These are phyloP conservation scores for Sechiopsis laciniata DNA, from an alignment of 306 rosid species.

Conservation along the genomic window DNA sequence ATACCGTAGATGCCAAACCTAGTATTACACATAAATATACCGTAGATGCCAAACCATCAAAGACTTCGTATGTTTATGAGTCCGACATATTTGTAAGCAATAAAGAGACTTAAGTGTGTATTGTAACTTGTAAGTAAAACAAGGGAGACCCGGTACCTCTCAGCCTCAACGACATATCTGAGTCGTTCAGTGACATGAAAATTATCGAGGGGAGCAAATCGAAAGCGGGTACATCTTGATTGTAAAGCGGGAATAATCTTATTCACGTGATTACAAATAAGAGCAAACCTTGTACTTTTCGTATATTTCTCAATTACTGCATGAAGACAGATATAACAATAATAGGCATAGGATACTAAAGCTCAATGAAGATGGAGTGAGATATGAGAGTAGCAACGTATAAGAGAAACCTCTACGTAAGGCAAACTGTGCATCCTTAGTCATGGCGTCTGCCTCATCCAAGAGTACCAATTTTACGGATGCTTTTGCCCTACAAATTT, in stretches of 20 bases:
- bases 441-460: slow-evolving; percentile 99
- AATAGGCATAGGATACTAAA: neutral
- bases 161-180: slow-evolving; percentile 73
- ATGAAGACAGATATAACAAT: slow-evolving; percentile 23
- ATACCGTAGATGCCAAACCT: neutral
- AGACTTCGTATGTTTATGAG: neutral
- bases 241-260: slow-evolving; percentile 93
- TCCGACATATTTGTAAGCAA: neutral
- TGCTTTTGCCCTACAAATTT: slow-evolving; percentile 52
- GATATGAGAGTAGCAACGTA: neutral
- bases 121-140: slow-evolving; percentile 5
- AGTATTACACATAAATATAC: no score
- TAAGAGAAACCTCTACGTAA: slow-evolving; percentile 66
- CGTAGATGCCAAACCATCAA: neutral
- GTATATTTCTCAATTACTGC: slow-evolving; percentile 93
- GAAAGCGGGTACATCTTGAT: slow-evolving; percentile 91
- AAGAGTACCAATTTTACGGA: slow-evolving; percentile 75
- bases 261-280: slow-evolving; percentile 89
- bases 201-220: slow-evolving; percentile 93
- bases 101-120: neutral
- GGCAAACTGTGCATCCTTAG: slow-evolving; percentile 96
- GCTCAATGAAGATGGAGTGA: neutral
- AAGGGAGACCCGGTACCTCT: slow-evolving; percentile 42
- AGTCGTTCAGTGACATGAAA: slow-evolving; percentile 76
- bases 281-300: slow-evolving; percentile 78